A percentile compares a stretch with the other conserved stretches of the same genome.
These are phyloP conservation scores for Claviceps fusiformis DNA, from an alignment of 2,329 filamentous ascomycete species.

Conservation along the genomic window DNA sequence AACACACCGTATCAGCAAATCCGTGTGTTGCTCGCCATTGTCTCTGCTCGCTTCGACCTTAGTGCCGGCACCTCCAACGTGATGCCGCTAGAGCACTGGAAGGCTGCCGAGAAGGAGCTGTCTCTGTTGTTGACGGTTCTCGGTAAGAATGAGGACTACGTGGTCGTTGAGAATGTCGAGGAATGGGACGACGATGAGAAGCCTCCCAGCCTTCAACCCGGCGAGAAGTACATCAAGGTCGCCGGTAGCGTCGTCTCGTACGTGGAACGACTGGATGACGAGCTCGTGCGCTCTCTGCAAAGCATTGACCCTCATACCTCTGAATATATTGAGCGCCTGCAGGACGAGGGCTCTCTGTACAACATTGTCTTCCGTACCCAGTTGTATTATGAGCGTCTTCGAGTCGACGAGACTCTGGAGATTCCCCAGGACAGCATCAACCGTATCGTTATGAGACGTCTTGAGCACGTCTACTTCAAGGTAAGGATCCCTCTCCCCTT, in stretches of 20 bases:
- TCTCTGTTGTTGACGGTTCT: conserved; percentile 63
- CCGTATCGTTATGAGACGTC: conserved; percentile 79
- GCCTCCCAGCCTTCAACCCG: conserved; percentile 56
- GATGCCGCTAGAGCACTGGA: conserved; percentile 97
- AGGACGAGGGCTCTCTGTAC: conserved; percentile 83
- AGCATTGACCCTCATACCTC: conserved; percentile 96
- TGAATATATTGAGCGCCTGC: conserved; percentile 91
- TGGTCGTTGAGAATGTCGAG: conserved; percentile 83
- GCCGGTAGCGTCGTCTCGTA: conserved; percentile 91
- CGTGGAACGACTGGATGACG: conserved; percentile 88
- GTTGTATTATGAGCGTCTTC: conserved; percentile 76
- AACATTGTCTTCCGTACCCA: conserved; percentile 79
- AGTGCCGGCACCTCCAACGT: conserved; percentile 62
- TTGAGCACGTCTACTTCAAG: conserved; percentile 99
- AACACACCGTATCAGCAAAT: conserved; percentile 87
- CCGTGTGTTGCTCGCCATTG: conserved; percentile 76
- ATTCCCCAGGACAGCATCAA: conserved; percentile 78
- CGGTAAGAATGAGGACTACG: conserved; percentile 63
- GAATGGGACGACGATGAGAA: conserved; percentile 99
- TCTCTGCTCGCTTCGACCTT: conserved; percentile 90
- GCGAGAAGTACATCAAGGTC: conserved; percentile 75
- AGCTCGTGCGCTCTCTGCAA: conserved; percentile 92
- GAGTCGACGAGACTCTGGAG: conserved; percentile 56
- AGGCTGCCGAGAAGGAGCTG: conserved; percentile 80
- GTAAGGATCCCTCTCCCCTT: conserved; percentile 21